Evolutionary conservation across 2,329 filamentous ascomycete species (phyloP), one percentile per base, ranked within the genome.

Genomic region (Hansfordia pulvinata): DNA sequence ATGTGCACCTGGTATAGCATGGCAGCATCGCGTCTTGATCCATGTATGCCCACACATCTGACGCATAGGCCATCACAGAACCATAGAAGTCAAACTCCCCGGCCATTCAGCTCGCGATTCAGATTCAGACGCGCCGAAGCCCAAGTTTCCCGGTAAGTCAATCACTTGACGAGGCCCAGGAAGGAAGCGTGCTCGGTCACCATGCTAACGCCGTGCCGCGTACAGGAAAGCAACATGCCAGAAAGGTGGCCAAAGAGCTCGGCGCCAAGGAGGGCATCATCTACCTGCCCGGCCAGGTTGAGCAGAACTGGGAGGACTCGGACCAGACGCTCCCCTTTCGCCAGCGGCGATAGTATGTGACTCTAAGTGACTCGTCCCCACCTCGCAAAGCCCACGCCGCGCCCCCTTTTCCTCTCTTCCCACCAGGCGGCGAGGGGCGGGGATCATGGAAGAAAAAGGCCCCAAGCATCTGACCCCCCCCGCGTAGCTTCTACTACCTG

Each of bases 401-500:
- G n/a, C n/a, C n/a, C n/a, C n/a, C n/a, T n/a, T n/a, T n/a, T n/a
- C n/a, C n/a, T n/a, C n/a, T 8, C 14, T 17, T 17, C 11, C 6
- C n/a, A 10, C 19, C 3, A 26, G n/a, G n/a, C n/a, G n/a, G n/a
- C n/a, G n/a, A n/a, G n/a, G n/a, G n/a, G n/a, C n/a, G n/a, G n/a
- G n/a, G n/a, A n/a, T n/a, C n/a, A n/a, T n/a, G n/a, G n/a, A n/a
- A n/a, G n/a, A n/a, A n/a, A n/a, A n/a, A n/a, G n/a, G n/a, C n/a
- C n/a, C n/a, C n/a, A n/a, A n/a, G n/a, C n/a, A n/a, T n/a, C 23
- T 19, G 12, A 2, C 29, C n/a, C n/a, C n/a, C n/a, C n/a, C n/a
- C n/a, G n/a, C n/a, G n/a, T n/a, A 71, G 66, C 53, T 73, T 73
- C 46, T 73, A 63, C 45, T 74, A 74, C 43, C 42, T 74, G 29